phyloP scores from a whole-genome alignment of 768 basidiomycete genomes.

The Xanthoconium purpureum region DNA sequence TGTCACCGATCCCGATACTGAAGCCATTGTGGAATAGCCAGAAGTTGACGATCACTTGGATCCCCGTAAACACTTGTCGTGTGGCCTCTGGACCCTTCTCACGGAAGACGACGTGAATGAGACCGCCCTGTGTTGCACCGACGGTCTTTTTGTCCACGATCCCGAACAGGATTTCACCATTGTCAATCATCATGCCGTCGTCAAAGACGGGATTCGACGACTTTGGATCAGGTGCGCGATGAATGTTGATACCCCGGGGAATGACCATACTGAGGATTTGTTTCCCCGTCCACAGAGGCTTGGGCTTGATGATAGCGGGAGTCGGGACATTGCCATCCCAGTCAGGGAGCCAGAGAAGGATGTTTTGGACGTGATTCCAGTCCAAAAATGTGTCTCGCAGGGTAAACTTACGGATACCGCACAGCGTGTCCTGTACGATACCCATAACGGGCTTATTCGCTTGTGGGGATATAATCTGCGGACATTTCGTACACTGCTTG shows the following conservation, averaged over 20 bases:
- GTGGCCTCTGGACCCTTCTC: constrained; percentile 95
- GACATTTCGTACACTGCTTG: not conserved
- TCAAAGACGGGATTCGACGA: constrained; percentile 82
- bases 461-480: constrained; percentile 96
- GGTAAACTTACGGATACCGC: constrained; percentile 96
- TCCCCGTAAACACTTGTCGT: constrained; percentile 84
- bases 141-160: constrained; percentile 99
- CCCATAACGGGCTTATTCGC: constrained; percentile 99
- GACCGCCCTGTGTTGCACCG: constrained; percentile 89
- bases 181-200: constrained; percentile 94
- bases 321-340: constrained; percentile 95
- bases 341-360: constrained; percentile 94
- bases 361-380: constrained; percentile 95
- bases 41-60: constrained; percentile 95
- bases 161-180: constrained; percentile 93
- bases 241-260: constrained; percentile 93
- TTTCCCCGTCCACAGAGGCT: constrained; percentile 97
- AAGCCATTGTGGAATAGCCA: constrained; percentile 99
- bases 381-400: constrained; percentile 94
- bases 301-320: constrained; percentile 94
- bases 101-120: constrained; percentile 95
- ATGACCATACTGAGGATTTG: constrained; percentile 91
- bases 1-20: constrained; percentile 98
- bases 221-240: constrained; percentile 75
- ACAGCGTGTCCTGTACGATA: constrained; percentile 98